Conservation (phyloP, 306 rosid species). For the Citrullus colocynthis region DNA sequence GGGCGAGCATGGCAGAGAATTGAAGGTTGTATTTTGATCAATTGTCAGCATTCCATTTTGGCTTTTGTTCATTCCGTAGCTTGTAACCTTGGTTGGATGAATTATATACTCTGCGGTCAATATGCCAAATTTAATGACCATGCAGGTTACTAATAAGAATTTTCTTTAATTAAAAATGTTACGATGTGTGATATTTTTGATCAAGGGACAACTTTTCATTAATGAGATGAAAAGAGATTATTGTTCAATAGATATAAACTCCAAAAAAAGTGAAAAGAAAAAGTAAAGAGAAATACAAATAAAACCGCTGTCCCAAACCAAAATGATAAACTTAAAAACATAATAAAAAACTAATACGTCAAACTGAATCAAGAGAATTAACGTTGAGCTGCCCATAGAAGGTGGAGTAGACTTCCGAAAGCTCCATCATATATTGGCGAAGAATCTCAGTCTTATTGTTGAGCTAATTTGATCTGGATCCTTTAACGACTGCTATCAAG, state of each 20-base stretch:
- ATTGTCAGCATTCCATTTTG: not conserved
- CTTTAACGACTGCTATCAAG: not conserved
- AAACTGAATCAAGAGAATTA: too few relatives aligned
- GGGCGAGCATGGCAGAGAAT: slow-evolving; percentile 99
- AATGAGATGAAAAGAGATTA: too few relatives aligned
- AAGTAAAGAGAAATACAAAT: too few relatives aligned
- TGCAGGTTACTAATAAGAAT: not conserved
- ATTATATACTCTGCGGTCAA: not conserved
- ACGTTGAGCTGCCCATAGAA: too few relatives aligned
- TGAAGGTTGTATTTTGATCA: slow-evolving; percentile 48
- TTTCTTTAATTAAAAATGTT: not conserved
- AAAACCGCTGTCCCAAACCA: too few relatives aligned
- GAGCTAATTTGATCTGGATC: not conserved
- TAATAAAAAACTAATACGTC: too few relatives aligned
- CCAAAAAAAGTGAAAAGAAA: too few relatives aligned
- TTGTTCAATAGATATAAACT: too few relatives aligned
- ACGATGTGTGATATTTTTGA: not conserved
- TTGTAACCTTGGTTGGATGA: not conserved
- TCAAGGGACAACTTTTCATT: too few relatives aligned
- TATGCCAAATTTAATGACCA: not conserved
- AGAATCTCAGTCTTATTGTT: not conserved
- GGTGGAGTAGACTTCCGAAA: too few relatives aligned
- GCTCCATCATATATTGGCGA: too few relatives aligned
- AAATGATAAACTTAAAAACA: too few relatives aligned
- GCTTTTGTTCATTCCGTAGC: slow-evolving; percentile 11